Base-by-base conservation (phyloP, 2,329 filamentous ascomycete genomes). In the Thielaviopsis ethacetica region DNA sequence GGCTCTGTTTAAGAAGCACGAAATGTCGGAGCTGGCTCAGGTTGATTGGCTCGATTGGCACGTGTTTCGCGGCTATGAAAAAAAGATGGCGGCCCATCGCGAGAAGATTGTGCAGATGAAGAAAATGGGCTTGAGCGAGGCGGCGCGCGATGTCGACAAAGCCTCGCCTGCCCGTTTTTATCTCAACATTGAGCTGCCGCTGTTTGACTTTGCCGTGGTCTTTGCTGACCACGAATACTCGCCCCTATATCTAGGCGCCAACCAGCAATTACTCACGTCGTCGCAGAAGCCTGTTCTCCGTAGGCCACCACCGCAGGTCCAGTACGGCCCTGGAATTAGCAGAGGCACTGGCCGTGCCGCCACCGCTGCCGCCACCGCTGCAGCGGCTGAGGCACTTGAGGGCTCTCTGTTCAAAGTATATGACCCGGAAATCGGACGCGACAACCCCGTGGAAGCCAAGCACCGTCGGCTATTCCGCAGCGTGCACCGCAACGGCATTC, bases 21-120 rank as follows among this genome's bases (percentile, higher is more conserved):
- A 98, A 68, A 94, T 96, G 86, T 91, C 90, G 19, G 93, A 98
- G 68, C 91, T 98, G 26, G 84, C 88, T 0, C 82, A 90, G 17
- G 86, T 95, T 54, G 88, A 94, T 66, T 98, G 93, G 94, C 79
- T 98, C 51, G 93, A 98, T 69, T 88, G 93, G 66, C 79, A 97
- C 65, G 91, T 96, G 2, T 98, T 95, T 68, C 84, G 91, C 49
- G 86, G 86, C 56, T 84, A 95, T 61, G 91, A 95, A 72, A 93
- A 87, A 71, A 59, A 60, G 30, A 60, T 61, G 50, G 58, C 60
- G 78, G 83, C 60, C 81, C 61, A 53, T 52, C 58, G 53, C 50
- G 61, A 50, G n/a, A 62, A 61, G 38, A 54, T 61, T 30, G 57
- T 58, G 69, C 69, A 57, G 64, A 73, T 9, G 70, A 71, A 27